A percentile compares a stretch with the other conserved stretches of the same genome.
Evolutionary conservation across 805 yeast genomes (phyloP).

Genomic region (Metschnikowia reukaufii): DNA sequence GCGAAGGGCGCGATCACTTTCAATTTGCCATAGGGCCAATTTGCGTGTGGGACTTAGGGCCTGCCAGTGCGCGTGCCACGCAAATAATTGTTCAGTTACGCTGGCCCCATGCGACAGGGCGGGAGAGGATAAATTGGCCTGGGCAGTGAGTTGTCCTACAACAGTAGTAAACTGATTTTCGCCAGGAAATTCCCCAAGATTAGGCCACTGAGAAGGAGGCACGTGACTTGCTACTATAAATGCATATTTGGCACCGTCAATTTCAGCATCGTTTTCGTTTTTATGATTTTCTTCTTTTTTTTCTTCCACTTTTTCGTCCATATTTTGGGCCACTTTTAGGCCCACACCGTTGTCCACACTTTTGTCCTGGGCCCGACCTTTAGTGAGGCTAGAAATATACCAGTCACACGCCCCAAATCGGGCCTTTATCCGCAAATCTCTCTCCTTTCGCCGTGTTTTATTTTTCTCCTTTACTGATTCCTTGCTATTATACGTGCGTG

Average conservation of each 20-base stretch:
- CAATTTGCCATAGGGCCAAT: constrained; percentile 5
- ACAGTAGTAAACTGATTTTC: constrained; percentile 4
- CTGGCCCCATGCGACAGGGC: neutral
- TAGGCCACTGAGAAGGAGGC: constrained; percentile 13
- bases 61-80: constrained; percentile 8
- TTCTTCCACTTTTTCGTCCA: neutral
- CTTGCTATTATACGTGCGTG: constrained; percentile 47
- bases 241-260: neutral
- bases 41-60: neutral
- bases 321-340: too few species aligned
- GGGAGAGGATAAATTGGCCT: neutral
- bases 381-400: constrained; percentile 1
- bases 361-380: neutral
- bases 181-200: constrained; percentile 5
- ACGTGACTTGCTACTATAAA: constrained; percentile 8
- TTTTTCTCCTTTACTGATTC: constrained; percentile 49
- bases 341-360: too few species aligned
- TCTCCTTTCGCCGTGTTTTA: constrained; percentile 42
- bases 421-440: constrained; percentile 44
- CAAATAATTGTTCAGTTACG: neutral
- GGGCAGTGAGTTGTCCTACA: neutral
- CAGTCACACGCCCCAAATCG: constrained; percentile 20
- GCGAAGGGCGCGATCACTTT: constrained; percentile 8
- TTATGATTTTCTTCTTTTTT: neutral
- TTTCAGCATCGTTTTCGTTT: neutral